Evolutionary conservation across 2,329 filamentous ascomycete genomes (phyloP), one percentile per base, ranked within the genome.

Genomic region (Talaromyces sp.): DNA sequence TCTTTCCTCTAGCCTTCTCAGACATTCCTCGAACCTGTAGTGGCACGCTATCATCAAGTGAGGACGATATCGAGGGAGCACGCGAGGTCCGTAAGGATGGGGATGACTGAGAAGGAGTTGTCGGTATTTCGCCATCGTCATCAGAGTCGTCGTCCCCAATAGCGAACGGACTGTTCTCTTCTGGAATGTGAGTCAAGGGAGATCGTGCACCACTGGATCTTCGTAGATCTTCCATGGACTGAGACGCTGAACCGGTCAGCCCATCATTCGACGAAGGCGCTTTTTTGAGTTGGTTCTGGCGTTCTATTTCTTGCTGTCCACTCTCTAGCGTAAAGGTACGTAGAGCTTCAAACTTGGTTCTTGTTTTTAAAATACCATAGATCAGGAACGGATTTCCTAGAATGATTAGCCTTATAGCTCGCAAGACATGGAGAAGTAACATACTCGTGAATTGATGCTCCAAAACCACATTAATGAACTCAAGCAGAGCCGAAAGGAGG

Each of bases 1-100:
- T 92, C 76, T 99, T 99, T 7, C 95, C 95, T 57, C 95, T 84
- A 16, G 95, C 95, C 75, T 98, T 99, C 76, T 98, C 95, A 21
- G 93, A 97, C 91, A 98, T 96, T 61, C 92, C 92, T 63, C 91
- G 86, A 33, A 96, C 75, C 73, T 97, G 93, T 21, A 87, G 83
- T 14, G 92, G 92, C 9, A 96, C 86, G 3, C 89, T 88, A 64
- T 96, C 92, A 64, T 96, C 92, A 0, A 84, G 78, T 0, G 85
- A 86, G 0, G 84, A 85, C 31, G 86, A 85, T 21, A 89, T 81
- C 0, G 91, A 93, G 3, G 90, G 88, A 23, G 88, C 85, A 40
- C 87, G 83, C 18, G 84, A 85, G 18, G 78, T 80, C 21, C 76
- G 75, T 39, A 65, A 84, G 82, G 69, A 87, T 6, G 65, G 83